Evolutionary conservation across 306 rosid genomes (phyloP), one percentile per base, ranked within the genome.

Genomic region (Quercus parvula): DNA sequence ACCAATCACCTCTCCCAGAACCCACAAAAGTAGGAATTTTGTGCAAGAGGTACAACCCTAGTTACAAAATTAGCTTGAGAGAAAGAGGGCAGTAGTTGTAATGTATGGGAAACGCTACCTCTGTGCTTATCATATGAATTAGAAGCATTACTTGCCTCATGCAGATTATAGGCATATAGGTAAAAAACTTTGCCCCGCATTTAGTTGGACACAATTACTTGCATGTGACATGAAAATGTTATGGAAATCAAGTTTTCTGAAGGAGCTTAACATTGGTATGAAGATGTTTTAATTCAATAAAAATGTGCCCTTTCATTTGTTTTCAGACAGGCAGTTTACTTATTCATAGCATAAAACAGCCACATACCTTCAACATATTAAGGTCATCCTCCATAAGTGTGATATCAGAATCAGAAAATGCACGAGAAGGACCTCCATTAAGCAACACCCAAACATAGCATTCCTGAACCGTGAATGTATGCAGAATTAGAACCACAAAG

Each of bases 381-480:
- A 88, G 85, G 83, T 88, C 92, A 64, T 86, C 88, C 70, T 77
- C 78, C 82, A 88, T 68, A 13, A 82, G 64, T 66, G 18, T 57
- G 71, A 86, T 74, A 67, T 88, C 88, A 41, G 88, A 78, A 86
- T 79, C 85, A 54, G 84, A 82, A 82, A 84, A 88, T 72, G 84
- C 86, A 66, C 92, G 88, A 73, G 86, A 88, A 74, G 92, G 92
- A 77, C 92, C 92, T 68, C 92, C 90, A 75, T 86, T 85, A 67
- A 88, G 90, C 80, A 88, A 72, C 74, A 86, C 90, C 90, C 90
- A 86, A 30, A 63, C 82, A 75, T 84, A 86, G 67, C 84, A 90
- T 84, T 88, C 92, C 92, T 88, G 84, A 62, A 82, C 51, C 79
- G 49, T 41, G 76, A 59, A 73, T 70, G 19, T 7, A 35, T 64